Evolutionary conservation across 495 filamentous ascomycete genomes (phyloP), one percentile per base, ranked within the genome.

Genomic region (Xylaria curta): DNA sequence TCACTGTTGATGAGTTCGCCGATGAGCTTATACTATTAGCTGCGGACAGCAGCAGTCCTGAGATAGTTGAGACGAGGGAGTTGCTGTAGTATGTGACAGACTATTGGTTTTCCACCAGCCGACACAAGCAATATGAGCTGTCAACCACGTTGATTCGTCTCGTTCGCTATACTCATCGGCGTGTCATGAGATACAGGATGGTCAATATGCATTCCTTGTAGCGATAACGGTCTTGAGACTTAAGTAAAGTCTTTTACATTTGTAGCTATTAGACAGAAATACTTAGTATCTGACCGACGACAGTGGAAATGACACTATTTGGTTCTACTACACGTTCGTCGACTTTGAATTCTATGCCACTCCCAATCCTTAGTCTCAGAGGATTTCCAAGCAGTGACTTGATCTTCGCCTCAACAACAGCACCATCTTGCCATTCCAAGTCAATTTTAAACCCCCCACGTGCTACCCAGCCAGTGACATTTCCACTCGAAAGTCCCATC

Each of bases 371-470:
- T 12, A 69, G 36, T 28, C 36, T 60, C 1, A 69, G 42, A 3
- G 19, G 24, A 38, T 24, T 47, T 10, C 66, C 66, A 33, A 47
- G 40, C 10, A 60, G 26, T 6, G 66, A 60, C 28, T 10, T 69
- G 21, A 61, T 26, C 21, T 19, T 33, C 1, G 54, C 53, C 17
- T 36, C 36, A 3, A 47, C 49, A 36, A 61, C 7, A 33, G 17
- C 42, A 44, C 72, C 63, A 10, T 67, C 68, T 54, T 79, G 62
- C 79, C 83, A 86, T 21, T 56, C 63, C 36, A 84, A 80, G 4
- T 81, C 77, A 24, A 86, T 51, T 65, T 82, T 76, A 51, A 85
- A 85, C 0, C 81, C 82, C 9, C 83, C 84, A 6, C 83, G 77
- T 5, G 83, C 83, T n/a, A 76, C 70, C 62, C 84, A 78, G 0